Base-by-base conservation (phyloP, 2,329 filamentous ascomycete species). In the Westerdykella ornata region DNA sequence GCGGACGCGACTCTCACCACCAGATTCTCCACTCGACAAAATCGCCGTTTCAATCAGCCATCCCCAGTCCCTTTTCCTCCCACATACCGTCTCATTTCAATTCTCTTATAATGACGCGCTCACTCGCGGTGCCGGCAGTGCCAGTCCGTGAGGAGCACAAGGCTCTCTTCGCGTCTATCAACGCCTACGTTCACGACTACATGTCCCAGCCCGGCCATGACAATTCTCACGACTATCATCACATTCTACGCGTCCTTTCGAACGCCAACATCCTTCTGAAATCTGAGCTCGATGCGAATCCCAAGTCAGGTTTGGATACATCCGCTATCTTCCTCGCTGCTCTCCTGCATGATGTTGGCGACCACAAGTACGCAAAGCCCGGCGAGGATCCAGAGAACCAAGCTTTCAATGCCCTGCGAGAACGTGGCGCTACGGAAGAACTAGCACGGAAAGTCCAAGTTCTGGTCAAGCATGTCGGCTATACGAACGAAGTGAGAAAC, bases 201-300 rank as follows among this genome's bases (percentile, higher is more conserved):
- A 66, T 67, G 64, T 61, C 57, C n/a, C 53, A 57, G 5, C 46
- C 48, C 6, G 41, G 41, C 15, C 56, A 66, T 39, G 89, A 96
- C 68, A 80, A 80, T 38, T 94, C 87, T 2, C 89, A 96, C 70
- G 87, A 94, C 70, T 94, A 86, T 71, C 72, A 78, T 42, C 89
- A 96, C 65, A 85, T 95, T 56, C 72, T 80, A 48, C 83, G 89
- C 39, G 88, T 96, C 16, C 69, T 88, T 16, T 74, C 76, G n/a
- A 77, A 92, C 28, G 78, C 88, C 5, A 78, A 78, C 35, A 70
- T 76, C 51, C 83, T 88, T 47, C 73, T 85, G 43, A 57, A 71
- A 37, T 62, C 66, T 31, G 76, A 81, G 39, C 65, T 57, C 58
- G 41, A 52, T 42, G 38, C 62, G 54, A 52, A 66, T 33, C 59